Base-by-base conservation (phyloP, 2,329 filamentous ascomycete genomes). In the Xylariaceae sp. region DNA sequence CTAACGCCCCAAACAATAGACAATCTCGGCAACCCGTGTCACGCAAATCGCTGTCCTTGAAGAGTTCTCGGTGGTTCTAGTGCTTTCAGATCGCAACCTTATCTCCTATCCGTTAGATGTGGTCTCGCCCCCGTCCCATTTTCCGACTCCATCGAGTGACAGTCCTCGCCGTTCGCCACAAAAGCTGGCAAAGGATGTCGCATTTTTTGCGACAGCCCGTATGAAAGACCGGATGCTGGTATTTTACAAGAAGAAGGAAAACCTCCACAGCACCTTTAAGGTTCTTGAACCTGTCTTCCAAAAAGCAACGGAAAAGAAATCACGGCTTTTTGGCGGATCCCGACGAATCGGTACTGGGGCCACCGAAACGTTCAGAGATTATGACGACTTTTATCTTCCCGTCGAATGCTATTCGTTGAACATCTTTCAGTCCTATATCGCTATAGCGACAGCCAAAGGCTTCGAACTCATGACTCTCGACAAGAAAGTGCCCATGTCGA, bases 371-470 rank as follows among this genome's bases (percentile, higher is more conserved):
- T 99, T 97, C 84, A 87, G 94, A 59, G 94, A 99, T 68, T 99
- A 91, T 70, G 94, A 99, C 74, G 94, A 97, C 64, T 99, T 99
- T 73, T 99, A 97, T 73, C 91, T 99, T 63, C 94, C 94, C 0
- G 87, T 89, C 2, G 95, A 99, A 69, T 96, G 91, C 71, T 96
- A 87, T 71, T 90, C 89, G 47, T 88, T 99, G 68, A 97, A 96
- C 71, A 82, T 99, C 50, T 99, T 97, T 81, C 90, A 96, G 70
- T 90, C 87, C 0, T 95, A 91, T 58, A 87, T 99, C 51, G 90
- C 94, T 7, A 90, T 99, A 47, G 86, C 89, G 26, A 97, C 92
- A 0, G 82, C 89, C 41, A 90, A 91, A 70, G 95, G 94, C 29
- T 91, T 99, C 64, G 95, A 99, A 73, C 88, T 99, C 61, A 82